Base-by-base conservation (phyloP, 768 basidiomycete genomes). In the Jaapia argillacea region DNA sequence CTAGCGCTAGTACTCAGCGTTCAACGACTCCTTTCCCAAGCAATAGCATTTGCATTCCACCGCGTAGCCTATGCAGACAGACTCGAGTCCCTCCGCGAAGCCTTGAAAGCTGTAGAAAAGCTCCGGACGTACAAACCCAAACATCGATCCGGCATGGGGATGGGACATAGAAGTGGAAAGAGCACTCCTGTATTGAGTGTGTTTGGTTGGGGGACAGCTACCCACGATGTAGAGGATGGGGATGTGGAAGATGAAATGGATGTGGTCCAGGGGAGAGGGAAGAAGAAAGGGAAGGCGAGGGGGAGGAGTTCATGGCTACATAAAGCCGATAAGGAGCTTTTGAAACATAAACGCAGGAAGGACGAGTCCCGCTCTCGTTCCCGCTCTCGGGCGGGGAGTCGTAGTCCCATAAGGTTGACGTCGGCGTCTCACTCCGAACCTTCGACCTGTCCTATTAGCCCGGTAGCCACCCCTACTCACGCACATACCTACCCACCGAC, bases 11-110 rank as follows among this genome's bases (percentile, higher is more conserved):
- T 86, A 10, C 59, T 76, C 48, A 80, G 74, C 45, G 58, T 62
- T 6, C 82, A 85, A 56, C 67, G 72, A 49, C 79, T 88, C 71
- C 59, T 85, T 16, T 79, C 79, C 1, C 84, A 86, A 52, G 67
- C 73, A 25, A 74, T 87, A 25, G 84, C 85, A 0, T 82, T 84
- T 51, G 69, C 72, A 16, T 89, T 89, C 60, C 85, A 88, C 56
- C 74, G 69, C n/a, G 79, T 74, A 3, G 86, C 86, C 6, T 89
- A 77, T 57, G 71, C 69, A 51, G 85, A 88, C 25, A 82, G 85
- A 40, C 62, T 86, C 4, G 69, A 75, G 6, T 61, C 65, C n/a
- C 70, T 86, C 4, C 61, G 66, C 44, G 59, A 66, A 31, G 66
- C 77, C 1, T 67, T 86, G 3, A 56, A 56, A 3, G 75, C 76